These are phyloP conservation scores for Casuarina cunninghamiana DNA, from an alignment of 306 rosid genomes.

Conservation along the genomic window DNA sequence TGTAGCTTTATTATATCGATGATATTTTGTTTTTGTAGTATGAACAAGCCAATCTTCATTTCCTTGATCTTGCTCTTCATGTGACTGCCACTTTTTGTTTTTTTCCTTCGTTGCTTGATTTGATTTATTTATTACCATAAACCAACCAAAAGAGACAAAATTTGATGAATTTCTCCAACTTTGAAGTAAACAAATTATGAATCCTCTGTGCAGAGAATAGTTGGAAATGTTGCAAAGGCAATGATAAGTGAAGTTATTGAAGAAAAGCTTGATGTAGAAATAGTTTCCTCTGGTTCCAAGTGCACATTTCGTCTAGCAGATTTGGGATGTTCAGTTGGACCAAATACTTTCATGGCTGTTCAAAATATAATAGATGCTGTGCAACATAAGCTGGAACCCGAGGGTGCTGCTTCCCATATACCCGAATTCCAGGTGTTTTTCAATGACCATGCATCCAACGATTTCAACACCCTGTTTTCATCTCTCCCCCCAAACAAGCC, in stretches of 20 bases:
- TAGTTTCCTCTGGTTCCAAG: background rate
- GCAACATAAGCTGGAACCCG: background rate
- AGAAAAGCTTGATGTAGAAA: background rate
- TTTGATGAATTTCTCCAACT: too few relatives aligned
- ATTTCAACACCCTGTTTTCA: constrained; percentile 11
- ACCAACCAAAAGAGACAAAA: too few relatives aligned
- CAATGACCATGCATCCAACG: constrained; percentile 14
- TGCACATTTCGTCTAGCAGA: background rate
- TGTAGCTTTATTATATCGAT: too few relatives aligned
- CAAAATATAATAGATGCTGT: background rate
- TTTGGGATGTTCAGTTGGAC: constrained; percentile 2
- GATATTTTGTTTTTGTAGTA: too few relatives aligned
- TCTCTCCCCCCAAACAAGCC: background rate
- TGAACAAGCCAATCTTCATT: too few relatives aligned
- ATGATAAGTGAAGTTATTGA: background rate
- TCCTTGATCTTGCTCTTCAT: too few relatives aligned
- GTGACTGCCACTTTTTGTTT: too few relatives aligned
- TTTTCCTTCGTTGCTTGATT: too few relatives aligned
- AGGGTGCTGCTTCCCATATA: background rate
- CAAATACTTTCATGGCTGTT: background rate
- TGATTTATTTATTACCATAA: too few relatives aligned
- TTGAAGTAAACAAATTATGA: background rate
- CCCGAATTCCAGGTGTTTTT: constrained; percentile 13
- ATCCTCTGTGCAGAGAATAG: background rate
- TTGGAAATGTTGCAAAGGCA: background rate